These are phyloP conservation scores for Metschnikowia lunata DNA, from an alignment of 805 yeast species.

Conservation along the genomic window DNA sequence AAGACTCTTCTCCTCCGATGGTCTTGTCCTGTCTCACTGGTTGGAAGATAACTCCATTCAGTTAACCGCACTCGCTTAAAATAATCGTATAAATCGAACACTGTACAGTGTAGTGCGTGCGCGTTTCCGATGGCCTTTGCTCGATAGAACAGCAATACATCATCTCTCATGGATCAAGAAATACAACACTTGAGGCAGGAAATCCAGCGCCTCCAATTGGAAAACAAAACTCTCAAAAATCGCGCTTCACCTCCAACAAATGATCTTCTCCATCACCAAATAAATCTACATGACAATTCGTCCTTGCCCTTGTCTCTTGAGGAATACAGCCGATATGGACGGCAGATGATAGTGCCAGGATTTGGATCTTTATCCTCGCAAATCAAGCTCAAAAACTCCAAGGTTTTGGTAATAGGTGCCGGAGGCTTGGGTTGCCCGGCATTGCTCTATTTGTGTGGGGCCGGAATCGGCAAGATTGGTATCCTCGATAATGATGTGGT, in stretches of 20 bases:
- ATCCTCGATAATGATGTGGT: slow-evolving; percentile 85
- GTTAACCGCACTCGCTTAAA: no score
- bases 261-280: not conserved
- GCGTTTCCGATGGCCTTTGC: no score
- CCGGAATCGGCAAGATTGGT: slow-evolving; percentile 83
- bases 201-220: slow-evolving; percentile 20
- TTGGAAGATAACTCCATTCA: no score
- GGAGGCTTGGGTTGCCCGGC: slow-evolving; percentile 98
- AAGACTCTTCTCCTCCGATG: no score
- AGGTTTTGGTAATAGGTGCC: slow-evolving; percentile 82
- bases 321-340: slow-evolving; percentile 82
- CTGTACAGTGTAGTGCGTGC: no score
- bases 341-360: slow-evolving; percentile 91
- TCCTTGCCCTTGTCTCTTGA: slow-evolving; percentile 37
- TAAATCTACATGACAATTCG: not conserved
- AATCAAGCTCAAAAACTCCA: slow-evolving; percentile 48
- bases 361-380: slow-evolving; percentile 56
- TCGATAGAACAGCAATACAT: no score
- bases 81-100: no score
- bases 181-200: slow-evolving; percentile 21
- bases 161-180: slow-evolving; percentile 6
- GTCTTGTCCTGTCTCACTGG: no score
- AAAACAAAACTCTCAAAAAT: slow-evolving; percentile 11
- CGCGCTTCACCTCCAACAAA: no score
- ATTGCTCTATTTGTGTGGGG: slow-evolving; percentile 73